Percentiles rank a stretch among this genome's conserved stretches.
phyloP scores from a whole-genome alignment of 305 asterid genomes.

The Fraxinus nigra region DNA sequence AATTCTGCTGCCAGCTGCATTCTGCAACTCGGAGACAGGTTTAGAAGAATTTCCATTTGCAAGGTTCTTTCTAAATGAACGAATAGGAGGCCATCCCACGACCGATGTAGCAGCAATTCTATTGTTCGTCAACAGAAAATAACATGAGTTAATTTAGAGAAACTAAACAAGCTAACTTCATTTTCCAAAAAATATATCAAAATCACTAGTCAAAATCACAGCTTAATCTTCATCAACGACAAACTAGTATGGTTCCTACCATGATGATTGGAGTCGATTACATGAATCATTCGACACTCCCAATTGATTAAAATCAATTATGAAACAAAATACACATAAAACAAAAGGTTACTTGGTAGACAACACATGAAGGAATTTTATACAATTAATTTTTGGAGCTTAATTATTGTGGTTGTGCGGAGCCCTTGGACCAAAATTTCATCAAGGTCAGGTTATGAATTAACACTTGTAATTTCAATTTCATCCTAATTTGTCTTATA shows the following conservation, averaged over 20 bases:
- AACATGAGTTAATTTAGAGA: neutral
- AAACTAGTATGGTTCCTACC: neutral
- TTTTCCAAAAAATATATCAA: neutral
- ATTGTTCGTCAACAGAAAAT: neutral
- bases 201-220: neutral
- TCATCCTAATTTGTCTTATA: too few species aligned
- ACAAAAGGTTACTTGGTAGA: neutral
- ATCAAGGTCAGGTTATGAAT: neutral
- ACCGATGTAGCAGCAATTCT: constrained; percentile 77
- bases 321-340: neutral
- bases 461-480: neutral
- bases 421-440: neutral
- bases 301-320: neutral
- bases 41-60: constrained; percentile 49
- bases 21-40: constrained; percentile 36
- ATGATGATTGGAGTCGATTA: neutral
- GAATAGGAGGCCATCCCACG: constrained; percentile 89
- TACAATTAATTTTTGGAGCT: too few species aligned
- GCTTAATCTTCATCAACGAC: neutral
- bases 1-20: neutral
- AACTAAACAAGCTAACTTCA: neutral
- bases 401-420: neutral
- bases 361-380: neutral
- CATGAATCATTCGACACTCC: neutral
- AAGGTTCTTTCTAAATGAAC: constrained; percentile 66